Conservation (phyloP, 495 filamentous ascomycete genomes). For the Aspergillus egyptiacus region DNA sequence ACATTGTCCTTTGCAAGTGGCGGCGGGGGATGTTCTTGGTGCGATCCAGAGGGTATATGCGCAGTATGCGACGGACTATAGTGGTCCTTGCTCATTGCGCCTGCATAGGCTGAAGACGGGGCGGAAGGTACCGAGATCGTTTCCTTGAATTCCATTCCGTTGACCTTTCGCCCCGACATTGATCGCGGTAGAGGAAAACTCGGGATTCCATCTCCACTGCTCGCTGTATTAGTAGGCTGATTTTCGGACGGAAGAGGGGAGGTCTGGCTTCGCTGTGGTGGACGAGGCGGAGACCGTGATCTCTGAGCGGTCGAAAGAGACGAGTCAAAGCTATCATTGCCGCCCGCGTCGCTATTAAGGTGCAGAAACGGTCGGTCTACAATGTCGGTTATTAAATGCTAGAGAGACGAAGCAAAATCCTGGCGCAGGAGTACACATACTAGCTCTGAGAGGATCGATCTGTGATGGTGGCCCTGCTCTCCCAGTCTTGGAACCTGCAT, state of each 20-base stretch:
- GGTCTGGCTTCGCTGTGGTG: slow-evolving; percentile 41
- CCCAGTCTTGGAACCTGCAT: slow-evolving; percentile 18
- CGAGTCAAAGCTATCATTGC: slow-evolving; percentile 50
- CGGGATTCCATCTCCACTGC: slow-evolving; percentile 58
- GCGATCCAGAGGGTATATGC: slow-evolving; percentile 9
- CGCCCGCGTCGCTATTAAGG: slow-evolving; percentile 55
- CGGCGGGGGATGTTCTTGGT: slow-evolving; percentile 23
- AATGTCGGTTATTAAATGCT: slow-evolving; percentile 4
- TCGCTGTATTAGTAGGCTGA: slow-evolving; percentile 33
- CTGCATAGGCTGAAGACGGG: slow-evolving; percentile 15
- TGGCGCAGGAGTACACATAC: slow-evolving; percentile 34
- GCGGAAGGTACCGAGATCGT: slow-evolving; percentile 17
- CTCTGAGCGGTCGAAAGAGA: slow-evolving; percentile 43
- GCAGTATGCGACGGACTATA: slow-evolving; percentile 6
- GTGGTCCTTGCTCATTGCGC: neutral
- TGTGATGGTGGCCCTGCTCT: slow-evolving; percentile 39
- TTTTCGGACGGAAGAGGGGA: slow-evolving; percentile 39
- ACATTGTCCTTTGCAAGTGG: slow-evolving; percentile 25
- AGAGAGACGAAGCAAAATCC: neutral
- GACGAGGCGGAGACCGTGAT: slow-evolving; percentile 36
- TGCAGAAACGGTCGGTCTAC: slow-evolving; percentile 58
- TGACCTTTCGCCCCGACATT: slow-evolving; percentile 26
- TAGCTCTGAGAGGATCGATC: slow-evolving; percentile 51
- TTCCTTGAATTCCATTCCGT: slow-evolving; percentile 14
- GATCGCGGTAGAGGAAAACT: slow-evolving; percentile 49